Evolutionary conservation across 768 basidiomycete genomes (phyloP).

Genomic region (Leccinum subgranulosum): DNA sequence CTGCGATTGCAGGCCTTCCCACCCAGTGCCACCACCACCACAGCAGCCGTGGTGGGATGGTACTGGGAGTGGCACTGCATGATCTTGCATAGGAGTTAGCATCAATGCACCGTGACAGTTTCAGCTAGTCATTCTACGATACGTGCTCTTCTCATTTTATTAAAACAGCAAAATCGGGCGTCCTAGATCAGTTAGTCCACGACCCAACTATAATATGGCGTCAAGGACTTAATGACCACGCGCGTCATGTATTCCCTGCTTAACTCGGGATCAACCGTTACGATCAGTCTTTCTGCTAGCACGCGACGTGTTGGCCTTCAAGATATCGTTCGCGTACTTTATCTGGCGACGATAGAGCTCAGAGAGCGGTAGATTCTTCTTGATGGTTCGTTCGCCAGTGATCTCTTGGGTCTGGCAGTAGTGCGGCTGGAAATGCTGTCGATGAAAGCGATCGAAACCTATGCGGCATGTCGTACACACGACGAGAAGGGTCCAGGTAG

Average conservation of each 20-base stretch:
- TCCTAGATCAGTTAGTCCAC: background rate
- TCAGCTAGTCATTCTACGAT: too few relatives aligned
- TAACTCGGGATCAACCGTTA: background rate
- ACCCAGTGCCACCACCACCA: background rate
- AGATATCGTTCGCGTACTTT: background rate
- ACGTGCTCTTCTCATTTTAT: background rate
- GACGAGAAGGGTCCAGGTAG: background rate
- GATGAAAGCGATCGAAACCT: background rate
- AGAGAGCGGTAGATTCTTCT: background rate
- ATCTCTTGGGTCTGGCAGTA: background rate
- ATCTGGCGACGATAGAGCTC: background rate
- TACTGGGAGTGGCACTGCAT: background rate
- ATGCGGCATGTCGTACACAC: background rate
- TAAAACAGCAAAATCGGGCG: background rate
- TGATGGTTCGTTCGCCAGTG: background rate
- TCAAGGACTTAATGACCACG: background rate
- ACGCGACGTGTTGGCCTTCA: slow-evolving; percentile 4
- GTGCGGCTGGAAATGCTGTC: slow-evolving; percentile 3
- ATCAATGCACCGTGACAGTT: too few relatives aligned
- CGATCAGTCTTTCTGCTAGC: slow-evolving; percentile 3
- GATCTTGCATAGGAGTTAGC: background rate
- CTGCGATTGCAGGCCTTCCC: background rate
- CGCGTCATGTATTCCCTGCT: background rate
- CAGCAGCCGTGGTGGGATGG: background rate
- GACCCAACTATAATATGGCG: background rate